Conservation (phyloP, 345 rosid genomes). For the Brassica cretica region DNA sequence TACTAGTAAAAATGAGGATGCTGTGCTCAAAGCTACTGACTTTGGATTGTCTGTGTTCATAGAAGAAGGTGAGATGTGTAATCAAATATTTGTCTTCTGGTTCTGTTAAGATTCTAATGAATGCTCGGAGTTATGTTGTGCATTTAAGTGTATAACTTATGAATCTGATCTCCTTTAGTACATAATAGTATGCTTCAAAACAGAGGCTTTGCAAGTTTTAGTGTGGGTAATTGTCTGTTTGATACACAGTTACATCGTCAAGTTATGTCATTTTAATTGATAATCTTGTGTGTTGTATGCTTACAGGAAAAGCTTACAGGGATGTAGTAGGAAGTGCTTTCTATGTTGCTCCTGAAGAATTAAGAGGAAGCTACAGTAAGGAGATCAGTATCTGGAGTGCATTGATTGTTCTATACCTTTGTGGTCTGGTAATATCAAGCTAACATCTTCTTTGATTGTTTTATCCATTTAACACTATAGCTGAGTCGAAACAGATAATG, state of each 20-base stretch:
- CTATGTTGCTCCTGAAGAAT: not conserved
- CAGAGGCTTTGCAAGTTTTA: not conserved
- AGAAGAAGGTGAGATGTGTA: not conserved
- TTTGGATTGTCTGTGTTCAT: not conserved
- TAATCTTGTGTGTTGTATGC: not conserved
- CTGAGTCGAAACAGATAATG: too few species aligned
- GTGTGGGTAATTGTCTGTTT: not conserved
- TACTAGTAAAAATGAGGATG: not conserved
- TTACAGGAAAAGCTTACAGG: not conserved
- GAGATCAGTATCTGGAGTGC: not conserved
- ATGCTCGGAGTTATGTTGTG: not conserved
- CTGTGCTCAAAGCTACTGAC: not conserved
- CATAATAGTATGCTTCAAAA: not conserved
- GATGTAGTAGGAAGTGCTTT: not conserved
- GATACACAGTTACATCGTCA: not conserved
- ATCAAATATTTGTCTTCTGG: not conserved
- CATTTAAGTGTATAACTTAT: not conserved
- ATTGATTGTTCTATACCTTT: not conserved
- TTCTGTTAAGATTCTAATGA: not conserved
- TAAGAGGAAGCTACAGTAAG: not conserved
- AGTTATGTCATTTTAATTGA: not conserved
- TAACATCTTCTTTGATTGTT: not conserved
- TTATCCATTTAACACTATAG: not conserved
- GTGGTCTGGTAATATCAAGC: not conserved
- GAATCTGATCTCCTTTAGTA: not conserved